A percentile compares a stretch with the other conserved stretches of the same genome.
phyloP scores from a whole-genome alignment of 192 early-diverging fungal species.

The Chytriomyces confervae region DNA sequence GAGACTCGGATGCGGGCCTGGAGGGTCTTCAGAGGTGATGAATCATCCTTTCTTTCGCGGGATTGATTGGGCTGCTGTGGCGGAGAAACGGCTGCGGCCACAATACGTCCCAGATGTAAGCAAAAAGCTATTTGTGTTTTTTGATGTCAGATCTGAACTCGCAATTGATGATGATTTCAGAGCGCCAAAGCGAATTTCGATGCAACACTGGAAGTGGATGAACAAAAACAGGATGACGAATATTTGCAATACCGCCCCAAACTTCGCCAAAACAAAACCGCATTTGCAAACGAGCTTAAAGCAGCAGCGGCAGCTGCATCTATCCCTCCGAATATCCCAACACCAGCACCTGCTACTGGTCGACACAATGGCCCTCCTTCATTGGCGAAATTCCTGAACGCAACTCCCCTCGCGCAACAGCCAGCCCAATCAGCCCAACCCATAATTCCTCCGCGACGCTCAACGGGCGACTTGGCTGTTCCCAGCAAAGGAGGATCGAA shows the following conservation, averaged over 20 bases:
- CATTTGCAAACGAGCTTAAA: constrained; percentile 20
- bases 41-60: constrained; percentile 58
- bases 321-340: constrained; percentile 16
- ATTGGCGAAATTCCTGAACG: constrained; percentile 24
- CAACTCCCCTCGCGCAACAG: neutral
- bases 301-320: neutral
- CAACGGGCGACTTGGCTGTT: neutral
- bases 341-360: neutral
- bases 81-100: constrained; percentile 45
- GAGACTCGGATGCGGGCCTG: constrained; percentile 77
- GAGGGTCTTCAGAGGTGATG: constrained; percentile 66
- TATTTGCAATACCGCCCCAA: constrained; percentile 23
- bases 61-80: constrained; percentile 58
- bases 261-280: constrained; percentile 64
- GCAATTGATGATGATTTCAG: neutral
- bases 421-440: neutral
- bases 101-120: constrained; percentile 61
- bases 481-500: neutral
- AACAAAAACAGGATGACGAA: constrained; percentile 67
- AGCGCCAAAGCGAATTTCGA: constrained; percentile 70
- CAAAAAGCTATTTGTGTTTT: neutral
- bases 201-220: constrained; percentile 76
- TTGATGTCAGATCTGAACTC: neutral
- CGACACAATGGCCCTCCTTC: neutral
- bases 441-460: no score